Base-by-base conservation (phyloP, 805 yeast species). In the Ogataea pilisensis region DNA sequence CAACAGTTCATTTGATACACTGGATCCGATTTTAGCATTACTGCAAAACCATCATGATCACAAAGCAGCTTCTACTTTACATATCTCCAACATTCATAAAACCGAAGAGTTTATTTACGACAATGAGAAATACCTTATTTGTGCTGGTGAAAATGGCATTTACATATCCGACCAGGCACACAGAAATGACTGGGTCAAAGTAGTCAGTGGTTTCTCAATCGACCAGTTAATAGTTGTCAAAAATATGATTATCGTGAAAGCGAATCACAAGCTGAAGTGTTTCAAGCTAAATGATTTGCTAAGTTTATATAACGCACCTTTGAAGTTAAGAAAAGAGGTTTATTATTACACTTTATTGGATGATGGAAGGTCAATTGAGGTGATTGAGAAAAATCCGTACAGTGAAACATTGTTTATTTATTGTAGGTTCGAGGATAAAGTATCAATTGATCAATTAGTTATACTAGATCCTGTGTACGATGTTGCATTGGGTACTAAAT, bases 381-480 rank as follows among this genome's bases (percentile, higher is more conserved):
- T 22, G 12, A 8, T 12, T 22, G 36, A 18, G n/a, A 22, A 12
- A 18, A 2, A 12, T 20, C 9, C 5, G 3, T 17, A 26, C 8
- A 17, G n/a, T 18, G 18, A 34, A 18, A 14, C 36, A 2, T 14
- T 24, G 20, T 34, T n/a, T 7, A 19, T 18, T 18, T 18, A 13
- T 11, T 17, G 21, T 31, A 22, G 14, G 19, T 31, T 5, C 24
- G 11, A 31, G 17, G 22, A 22, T 11, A n/a, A 28, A n/a, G n/a
- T n/a, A n/a, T n/a, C n/a, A n/a, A n/a, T n/a, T n/a, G n/a, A 18
- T 27, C 14, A 27, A 14, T 18, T 32, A 5, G 19, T 32, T 8
- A 26, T 31, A 12, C 7, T 37, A 27, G 35, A 37, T 24, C 40
- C 40, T 8, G 29, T 26, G n/a, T 37, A 25, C 20, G 35, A 37